Percentiles rank a stretch among this genome's conserved stretches.
These are phyloP conservation scores for Chaetothyriales sp. DNA, from an alignment of 2,329 filamentous ascomycete genomes.

Conservation along the genomic window DNA sequence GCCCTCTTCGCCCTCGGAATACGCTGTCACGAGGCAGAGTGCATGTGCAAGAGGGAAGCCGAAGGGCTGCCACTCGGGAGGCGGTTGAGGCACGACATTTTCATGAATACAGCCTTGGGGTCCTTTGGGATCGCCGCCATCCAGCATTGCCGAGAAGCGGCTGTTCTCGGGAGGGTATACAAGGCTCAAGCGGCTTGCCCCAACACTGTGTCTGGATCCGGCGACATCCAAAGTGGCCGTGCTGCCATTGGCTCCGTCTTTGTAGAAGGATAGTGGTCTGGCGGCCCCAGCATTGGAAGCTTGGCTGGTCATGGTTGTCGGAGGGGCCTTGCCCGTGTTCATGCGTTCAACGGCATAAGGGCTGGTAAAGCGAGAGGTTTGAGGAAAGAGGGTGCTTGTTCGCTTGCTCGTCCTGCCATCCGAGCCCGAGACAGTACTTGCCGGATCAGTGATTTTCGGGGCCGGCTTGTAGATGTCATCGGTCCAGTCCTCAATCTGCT, in stretches of 20 bases:
- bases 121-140: constrained; percentile 57
- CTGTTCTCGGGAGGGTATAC: constrained; percentile 41
- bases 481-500: constrained; percentile 94
- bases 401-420: constrained; percentile 66
- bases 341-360: constrained; percentile 64
- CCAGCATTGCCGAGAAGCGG: constrained; percentile 41
- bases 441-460: constrained; percentile 62
- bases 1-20: constrained; percentile 88
- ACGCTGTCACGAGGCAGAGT: constrained; percentile 89
- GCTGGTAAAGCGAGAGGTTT: constrained; percentile 86
- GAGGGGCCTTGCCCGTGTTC: constrained; percentile 40
- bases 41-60: constrained; percentile 87
- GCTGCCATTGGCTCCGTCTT: constrained; percentile 40
- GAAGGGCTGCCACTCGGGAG: constrained; percentile 93
- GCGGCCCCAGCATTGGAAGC: constrained; percentile 59
- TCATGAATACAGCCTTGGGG: constrained; percentile 94
- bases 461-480: constrained; percentile 94
- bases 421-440: constrained; percentile 48
- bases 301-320: constrained; percentile 93
- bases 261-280: constrained; percentile 52
- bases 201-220: constrained; percentile 25
- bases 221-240: constrained; percentile 41
- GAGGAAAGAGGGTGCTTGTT: constrained; percentile 71
- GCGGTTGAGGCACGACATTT: constrained; percentile 86
- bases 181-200: constrained; percentile 43